Evolutionary conservation across 75 land plant genomes (phyloP).

Genomic region (Gnetum montanum): DNA sequence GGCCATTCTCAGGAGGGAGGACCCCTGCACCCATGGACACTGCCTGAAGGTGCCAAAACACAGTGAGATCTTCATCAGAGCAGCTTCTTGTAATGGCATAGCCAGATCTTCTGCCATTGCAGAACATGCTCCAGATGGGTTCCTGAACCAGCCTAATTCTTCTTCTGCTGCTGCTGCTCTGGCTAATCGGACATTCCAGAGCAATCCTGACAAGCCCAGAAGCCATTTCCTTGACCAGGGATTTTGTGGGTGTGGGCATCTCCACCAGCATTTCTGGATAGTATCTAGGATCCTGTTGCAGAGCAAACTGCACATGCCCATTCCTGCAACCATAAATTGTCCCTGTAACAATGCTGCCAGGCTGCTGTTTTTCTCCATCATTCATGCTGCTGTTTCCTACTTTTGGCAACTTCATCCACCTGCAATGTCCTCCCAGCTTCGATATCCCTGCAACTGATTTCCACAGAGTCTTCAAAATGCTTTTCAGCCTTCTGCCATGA

Average conservation of each 20-base stretch:
- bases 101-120: conserved; percentile 27
- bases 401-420: too few relatives aligned
- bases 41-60: conserved; percentile 7
- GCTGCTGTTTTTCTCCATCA: too few relatives aligned
- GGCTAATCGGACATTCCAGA: conserved; percentile 48
- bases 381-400: too few relatives aligned
- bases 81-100: conserved; percentile 12
- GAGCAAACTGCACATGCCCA: conserved; percentile 68
- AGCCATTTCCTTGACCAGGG: conserved; percentile 70
- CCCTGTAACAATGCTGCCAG: conserved; percentile 46
- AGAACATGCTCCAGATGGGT: conserved; percentile 22
- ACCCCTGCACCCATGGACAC: conserved; percentile 28
- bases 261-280: conserved; percentile 48
- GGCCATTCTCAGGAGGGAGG: conserved; percentile 4
- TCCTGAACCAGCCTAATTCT: conserved; percentile 8
- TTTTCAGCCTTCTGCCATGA: too few relatives aligned
- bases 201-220: conserved; percentile 74
- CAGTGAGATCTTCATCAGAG: conserved; percentile 3
- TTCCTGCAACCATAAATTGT: conserved; percentile 63
- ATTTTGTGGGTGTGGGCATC: conserved; percentile 55
- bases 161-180: background rate
- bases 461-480: too few relatives aligned
- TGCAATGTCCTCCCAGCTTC: too few relatives aligned
- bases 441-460: too few relatives aligned
- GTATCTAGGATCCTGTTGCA: conserved; percentile 49